phyloP scores from a whole-genome alignment of 2,329 filamentous ascomycete genomes.

The Passalora sequoiae region DNA sequence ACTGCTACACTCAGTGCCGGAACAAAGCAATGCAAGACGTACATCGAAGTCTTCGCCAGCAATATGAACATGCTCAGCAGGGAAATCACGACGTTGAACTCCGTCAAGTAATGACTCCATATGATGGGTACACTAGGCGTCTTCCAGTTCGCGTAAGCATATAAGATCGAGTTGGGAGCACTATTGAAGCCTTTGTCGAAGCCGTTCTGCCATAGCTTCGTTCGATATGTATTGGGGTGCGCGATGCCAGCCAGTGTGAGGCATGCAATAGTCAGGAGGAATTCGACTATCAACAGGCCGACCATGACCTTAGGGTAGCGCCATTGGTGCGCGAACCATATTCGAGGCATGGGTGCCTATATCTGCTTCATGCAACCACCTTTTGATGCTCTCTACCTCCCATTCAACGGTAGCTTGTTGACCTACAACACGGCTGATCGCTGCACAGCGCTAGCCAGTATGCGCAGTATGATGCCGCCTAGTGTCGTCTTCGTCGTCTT shows the following conservation, averaged over 20 bases:
- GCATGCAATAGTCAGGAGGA: constrained; percentile 58
- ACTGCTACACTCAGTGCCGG: constrained; percentile 59
- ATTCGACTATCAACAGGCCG: constrained; percentile 60
- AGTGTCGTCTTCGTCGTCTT: not conserved
- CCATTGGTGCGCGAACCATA: constrained; percentile 46
- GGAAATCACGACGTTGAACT: constrained; percentile 71
- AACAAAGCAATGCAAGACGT: constrained; percentile 66
- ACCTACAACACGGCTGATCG: no score
- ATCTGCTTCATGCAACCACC: not conserved
- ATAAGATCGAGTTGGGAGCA: constrained; percentile 62
- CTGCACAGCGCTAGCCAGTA: not conserved
- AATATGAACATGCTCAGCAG: constrained; percentile 72
- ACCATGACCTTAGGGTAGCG: constrained; percentile 49
- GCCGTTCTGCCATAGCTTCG: constrained; percentile 68
- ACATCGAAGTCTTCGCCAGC: constrained; percentile 63
- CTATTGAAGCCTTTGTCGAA: constrained; percentile 68
- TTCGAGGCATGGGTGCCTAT: constrained; percentile 6
- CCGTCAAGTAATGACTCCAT: constrained; percentile 66
- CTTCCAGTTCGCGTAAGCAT: constrained; percentile 67
- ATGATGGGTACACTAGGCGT: constrained; percentile 60
- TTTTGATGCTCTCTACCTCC: not conserved
- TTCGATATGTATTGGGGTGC: constrained; percentile 67
- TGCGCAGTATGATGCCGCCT: not conserved
- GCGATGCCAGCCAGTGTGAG: constrained; percentile 69
- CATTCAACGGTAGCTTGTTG: no score